Evolutionary conservation across 2,329 filamentous ascomycete species (phyloP).

Genomic region (Sordariomycetes sp.): DNA sequence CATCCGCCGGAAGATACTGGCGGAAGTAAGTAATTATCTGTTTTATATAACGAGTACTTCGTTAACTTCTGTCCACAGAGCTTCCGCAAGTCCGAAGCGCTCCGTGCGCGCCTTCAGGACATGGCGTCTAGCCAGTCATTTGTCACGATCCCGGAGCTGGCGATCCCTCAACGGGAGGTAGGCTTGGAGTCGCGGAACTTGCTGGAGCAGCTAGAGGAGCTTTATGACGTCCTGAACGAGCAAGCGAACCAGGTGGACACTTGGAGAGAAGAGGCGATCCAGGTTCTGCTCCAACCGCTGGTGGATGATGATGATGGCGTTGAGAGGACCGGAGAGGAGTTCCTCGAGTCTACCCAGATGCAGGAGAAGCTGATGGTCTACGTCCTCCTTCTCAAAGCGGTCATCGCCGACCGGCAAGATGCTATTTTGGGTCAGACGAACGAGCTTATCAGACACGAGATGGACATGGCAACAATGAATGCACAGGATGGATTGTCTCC

Average conservation of each 20-base stretch:
- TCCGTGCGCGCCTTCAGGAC: constrained; percentile 52
- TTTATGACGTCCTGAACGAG: constrained; percentile 57
- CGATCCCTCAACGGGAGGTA: constrained; percentile 33
- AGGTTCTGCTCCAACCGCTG: constrained; percentile 61
- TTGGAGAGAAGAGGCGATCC: constrained; percentile 64
- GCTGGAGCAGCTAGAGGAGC: constrained; percentile 52
- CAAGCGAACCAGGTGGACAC: constrained; percentile 62
- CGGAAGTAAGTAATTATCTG: constrained; percentile 32
- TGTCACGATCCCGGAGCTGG: constrained; percentile 47
- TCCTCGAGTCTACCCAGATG: constrained; percentile 73
- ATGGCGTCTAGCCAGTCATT: constrained; percentile 44
- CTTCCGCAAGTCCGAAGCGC: constrained; percentile 19
- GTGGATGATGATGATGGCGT: constrained; percentile 69
- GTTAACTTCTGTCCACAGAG: background rate
- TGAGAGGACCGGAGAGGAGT: constrained; percentile 81
- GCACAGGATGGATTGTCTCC: constrained; percentile 58
- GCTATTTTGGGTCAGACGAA: constrained; percentile 71
- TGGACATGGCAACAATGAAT: constrained; percentile 45
- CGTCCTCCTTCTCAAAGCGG: constrained; percentile 64
- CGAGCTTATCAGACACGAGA: constrained; percentile 62
- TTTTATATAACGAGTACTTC: background rate
- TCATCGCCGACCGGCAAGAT: constrained; percentile 69
- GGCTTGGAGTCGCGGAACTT: constrained; percentile 66
- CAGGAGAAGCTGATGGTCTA: constrained; percentile 88
- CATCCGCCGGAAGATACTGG: constrained; percentile 70